Percentiles rank a stretch among this genome's conserved stretches.
These are phyloP conservation scores for Anthostomella pinea DNA, from an alignment of 2,329 filamentous ascomycete species.

Conservation along the genomic window DNA sequence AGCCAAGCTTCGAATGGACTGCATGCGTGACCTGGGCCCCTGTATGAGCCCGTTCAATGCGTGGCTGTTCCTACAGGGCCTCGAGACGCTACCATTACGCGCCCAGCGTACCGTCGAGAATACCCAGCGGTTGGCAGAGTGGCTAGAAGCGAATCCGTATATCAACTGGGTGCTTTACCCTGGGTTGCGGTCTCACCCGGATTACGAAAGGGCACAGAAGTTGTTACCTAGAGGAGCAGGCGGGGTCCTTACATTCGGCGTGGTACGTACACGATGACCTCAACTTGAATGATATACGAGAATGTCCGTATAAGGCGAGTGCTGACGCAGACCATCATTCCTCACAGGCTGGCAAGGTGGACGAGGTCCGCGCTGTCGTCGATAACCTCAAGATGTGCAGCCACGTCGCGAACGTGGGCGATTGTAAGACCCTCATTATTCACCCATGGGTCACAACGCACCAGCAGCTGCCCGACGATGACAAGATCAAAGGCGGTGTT, in stretches of 20 bases:
- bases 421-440: conserved; percentile 69
- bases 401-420: conserved; percentile 71
- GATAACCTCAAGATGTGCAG: conserved; percentile 72
- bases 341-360: conserved; percentile 30
- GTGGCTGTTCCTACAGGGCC: conserved; percentile 66
- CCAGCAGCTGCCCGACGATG: conserved; percentile 65
- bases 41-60: conserved; percentile 70
- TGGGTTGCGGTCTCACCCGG: conserved; percentile 62
- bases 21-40: conserved; percentile 65
- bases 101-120: conserved; percentile 66
- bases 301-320: too few relatives aligned
- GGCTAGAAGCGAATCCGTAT: conserved; percentile 65
- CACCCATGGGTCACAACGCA: conserved; percentile 73
- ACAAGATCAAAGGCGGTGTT: conserved; percentile 62
- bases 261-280: conserved; percentile 56
- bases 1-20: conserved; percentile 66
- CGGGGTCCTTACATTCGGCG: conserved; percentile 69
- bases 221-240: conserved; percentile 67
- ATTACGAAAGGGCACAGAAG: conserved; percentile 64
- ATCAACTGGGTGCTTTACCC: conserved; percentile 73
- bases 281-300: too few relatives aligned
- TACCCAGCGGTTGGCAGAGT: conserved; percentile 61
- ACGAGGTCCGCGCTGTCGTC: conserved; percentile 49
- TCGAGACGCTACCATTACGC: conserved; percentile 67
- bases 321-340: conserved; percentile 53